Base-by-base conservation (phyloP, 805 yeast genomes). In the Starmerella vaccinii region DNA sequence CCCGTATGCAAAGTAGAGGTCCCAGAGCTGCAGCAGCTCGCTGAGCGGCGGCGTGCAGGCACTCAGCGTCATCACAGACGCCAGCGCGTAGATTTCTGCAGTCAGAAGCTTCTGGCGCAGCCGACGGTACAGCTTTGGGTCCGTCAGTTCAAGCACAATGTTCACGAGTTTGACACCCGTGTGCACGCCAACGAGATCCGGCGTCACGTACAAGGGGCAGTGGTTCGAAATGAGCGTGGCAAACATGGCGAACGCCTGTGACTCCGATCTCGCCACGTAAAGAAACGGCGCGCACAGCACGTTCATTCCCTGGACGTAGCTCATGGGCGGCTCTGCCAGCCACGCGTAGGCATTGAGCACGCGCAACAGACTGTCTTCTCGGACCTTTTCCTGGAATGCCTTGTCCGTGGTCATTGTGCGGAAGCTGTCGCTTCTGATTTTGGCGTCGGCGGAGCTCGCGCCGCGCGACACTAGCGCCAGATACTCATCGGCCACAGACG, bases 1-100 rank as follows among this genome's bases (percentile, higher is more conserved):
- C 0, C 97, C 97, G 60, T 85, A 88, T 3, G 96, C 95, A 65
- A 88, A 83, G 59, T 87, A 67, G 57, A 88, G 84, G 64, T 88
- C 97, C 97, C 97, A 88, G 16, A 88, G 71, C 51, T 79, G 76
- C 34, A 88, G 66, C 1, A 84, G 84, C 55, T 88, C 86, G 29
- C 71, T 68, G 41, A 89, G 69, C 0, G 95, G 89, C 9, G 94
- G 95, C 5, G 94, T 86, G 59, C 95, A 85, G 2, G 95, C 90
- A 50, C 89, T 80, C 43, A 89, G 68, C 0, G 97, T 88, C 56
- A 89, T 67, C 0, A 87, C 84, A 42, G 67, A 68, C 2, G 75
- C 71, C 57, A 88, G 80, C 0, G 94, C 96, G 63, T 88, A 88
- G 23, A 88, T 78, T 60, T 87, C 88, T 0, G 96, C 89, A 24